A percentile compares a stretch with the other conserved stretches of the same genome.
Conservation (phyloP, 2,329 filamentous ascomycete species). For the Fusarium lateritium region DNA sequence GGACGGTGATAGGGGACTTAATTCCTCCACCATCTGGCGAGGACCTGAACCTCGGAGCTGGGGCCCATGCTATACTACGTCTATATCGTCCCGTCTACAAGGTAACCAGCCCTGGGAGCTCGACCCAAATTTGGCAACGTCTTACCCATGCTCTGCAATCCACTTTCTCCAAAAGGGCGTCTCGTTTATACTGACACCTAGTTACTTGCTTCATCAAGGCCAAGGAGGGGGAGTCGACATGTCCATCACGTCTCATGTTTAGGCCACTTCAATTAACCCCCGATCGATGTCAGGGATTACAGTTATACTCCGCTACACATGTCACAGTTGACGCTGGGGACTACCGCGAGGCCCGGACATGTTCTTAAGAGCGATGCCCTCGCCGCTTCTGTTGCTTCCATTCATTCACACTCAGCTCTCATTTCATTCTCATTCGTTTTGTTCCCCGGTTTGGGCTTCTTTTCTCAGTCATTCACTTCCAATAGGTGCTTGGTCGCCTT, state of each 20-base stretch:
- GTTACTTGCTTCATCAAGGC: conserved; percentile 23
- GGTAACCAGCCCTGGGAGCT: conserved; percentile 21
- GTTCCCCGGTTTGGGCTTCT: conserved; percentile 44
- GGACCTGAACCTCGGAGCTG: conserved; percentile 10
- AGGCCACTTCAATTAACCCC: conserved; percentile 46
- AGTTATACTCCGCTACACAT: conserved; percentile 25
- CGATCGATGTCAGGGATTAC: conserved; percentile 46
- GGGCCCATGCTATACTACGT: conserved; percentile 26
- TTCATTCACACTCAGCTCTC: conserved; percentile 40
- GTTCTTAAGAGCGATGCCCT: conserved; percentile 40
- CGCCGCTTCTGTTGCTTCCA: conserved; percentile 24
- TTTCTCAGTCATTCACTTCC: conserved; percentile 49
- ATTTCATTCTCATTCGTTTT: conserved; percentile 43
- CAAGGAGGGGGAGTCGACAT: conserved; percentile 33
- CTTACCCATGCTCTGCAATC: conserved; percentile 24
- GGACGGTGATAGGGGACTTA: conserved; percentile 15
- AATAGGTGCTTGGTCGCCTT: conserved; percentile 49
- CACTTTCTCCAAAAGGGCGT: conserved; percentile 32
- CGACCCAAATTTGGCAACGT: conserved; percentile 36
- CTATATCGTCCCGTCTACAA: conserved; percentile 26
- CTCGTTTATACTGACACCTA: conserved; percentile 36
- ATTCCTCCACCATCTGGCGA: conserved; percentile 40
- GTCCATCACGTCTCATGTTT: conserved; percentile 49
- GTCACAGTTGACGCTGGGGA: conserved; percentile 33
- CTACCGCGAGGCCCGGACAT: conserved; percentile 19